A percentile compares a stretch with the other conserved stretches of the same genome.
Conservation (phyloP, 2,329 filamentous ascomycete species). For the Stemphylium lycopersici region DNA sequence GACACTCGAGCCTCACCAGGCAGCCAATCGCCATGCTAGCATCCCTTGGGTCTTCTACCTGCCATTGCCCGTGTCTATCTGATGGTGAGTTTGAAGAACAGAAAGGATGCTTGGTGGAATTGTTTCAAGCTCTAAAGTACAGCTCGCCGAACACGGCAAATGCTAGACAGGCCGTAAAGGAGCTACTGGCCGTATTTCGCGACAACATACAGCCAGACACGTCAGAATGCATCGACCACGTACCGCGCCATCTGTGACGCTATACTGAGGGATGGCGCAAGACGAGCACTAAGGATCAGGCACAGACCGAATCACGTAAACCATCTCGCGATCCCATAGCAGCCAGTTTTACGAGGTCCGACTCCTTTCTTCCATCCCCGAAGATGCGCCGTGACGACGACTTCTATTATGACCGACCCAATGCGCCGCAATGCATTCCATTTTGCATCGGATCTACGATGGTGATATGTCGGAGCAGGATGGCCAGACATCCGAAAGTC, state of each 20-base stretch:
- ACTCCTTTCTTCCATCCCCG: too few relatives aligned
- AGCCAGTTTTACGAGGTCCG: too few relatives aligned
- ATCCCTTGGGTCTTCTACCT: neutral
- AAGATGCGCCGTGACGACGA: too few relatives aligned
- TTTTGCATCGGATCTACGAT: constrained; percentile 35
- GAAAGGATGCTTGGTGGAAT: neutral
- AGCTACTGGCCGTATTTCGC: constrained; percentile 24
- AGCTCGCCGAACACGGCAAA: constrained; percentile 17
- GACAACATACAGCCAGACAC: constrained; percentile 36
- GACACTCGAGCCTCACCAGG: constrained; percentile 9
- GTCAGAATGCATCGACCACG: constrained; percentile 57
- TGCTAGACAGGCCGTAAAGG: constrained; percentile 27
- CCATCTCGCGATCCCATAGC: too few relatives aligned
- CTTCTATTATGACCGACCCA: too few relatives aligned
- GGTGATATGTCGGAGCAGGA: too few relatives aligned
- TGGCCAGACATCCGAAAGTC: constrained; percentile 19
- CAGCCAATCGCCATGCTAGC: constrained; percentile 1
- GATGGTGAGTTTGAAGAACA: constrained; percentile 13
- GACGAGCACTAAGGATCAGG: constrained; percentile 41
- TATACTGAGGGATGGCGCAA: constrained; percentile 48
- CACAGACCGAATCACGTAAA: constrained; percentile 39
- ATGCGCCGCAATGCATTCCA: constrained; percentile 29
- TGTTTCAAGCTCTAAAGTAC: neutral
- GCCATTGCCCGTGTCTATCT: constrained; percentile 6
- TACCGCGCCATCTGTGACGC: constrained; percentile 51